These are phyloP conservation scores for Plasmodium vivax DNA, from an alignment of 169 alveolate species.

Conservation along the genomic window DNA sequence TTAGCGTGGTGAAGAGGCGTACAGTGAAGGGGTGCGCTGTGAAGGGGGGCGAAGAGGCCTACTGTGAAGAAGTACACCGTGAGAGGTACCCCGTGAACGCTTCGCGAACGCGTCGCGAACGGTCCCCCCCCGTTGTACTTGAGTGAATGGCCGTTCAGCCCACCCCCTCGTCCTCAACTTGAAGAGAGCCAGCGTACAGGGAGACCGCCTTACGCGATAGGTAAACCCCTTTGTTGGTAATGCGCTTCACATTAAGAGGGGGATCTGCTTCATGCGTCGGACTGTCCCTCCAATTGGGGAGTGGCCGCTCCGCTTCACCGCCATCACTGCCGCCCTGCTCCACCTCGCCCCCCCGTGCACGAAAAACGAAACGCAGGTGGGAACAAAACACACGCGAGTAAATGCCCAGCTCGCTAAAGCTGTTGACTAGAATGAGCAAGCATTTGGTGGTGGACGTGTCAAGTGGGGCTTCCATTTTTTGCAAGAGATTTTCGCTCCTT, in stretches of 20 bases:
- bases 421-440: conserved; percentile 39
- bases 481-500: conserved; percentile 15
- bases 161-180: neutral
- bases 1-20: neutral
- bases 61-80: no score
- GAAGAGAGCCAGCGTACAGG: neutral
- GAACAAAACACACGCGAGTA: conserved; percentile 11
- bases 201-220: neutral
- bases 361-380: conserved; percentile 1
- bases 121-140: neutral
- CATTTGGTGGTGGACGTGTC: conserved; percentile 5
- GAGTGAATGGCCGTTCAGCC: no score
- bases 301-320: neutral
- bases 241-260: neutral
- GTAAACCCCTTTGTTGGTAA: neutral
- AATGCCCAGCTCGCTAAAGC: conserved; percentile 41
- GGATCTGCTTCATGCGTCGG: neutral
- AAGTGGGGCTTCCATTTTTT: neutral
- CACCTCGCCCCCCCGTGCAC: neutral
- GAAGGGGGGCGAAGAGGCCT: no score
- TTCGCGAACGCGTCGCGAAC: no score
- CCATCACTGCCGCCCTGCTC: neutral
- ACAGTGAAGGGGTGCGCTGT: neutral
- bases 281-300: neutral
- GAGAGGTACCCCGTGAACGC: no score